Conservation (phyloP, 306 rosid genomes). For the Prunus padus region DNA sequence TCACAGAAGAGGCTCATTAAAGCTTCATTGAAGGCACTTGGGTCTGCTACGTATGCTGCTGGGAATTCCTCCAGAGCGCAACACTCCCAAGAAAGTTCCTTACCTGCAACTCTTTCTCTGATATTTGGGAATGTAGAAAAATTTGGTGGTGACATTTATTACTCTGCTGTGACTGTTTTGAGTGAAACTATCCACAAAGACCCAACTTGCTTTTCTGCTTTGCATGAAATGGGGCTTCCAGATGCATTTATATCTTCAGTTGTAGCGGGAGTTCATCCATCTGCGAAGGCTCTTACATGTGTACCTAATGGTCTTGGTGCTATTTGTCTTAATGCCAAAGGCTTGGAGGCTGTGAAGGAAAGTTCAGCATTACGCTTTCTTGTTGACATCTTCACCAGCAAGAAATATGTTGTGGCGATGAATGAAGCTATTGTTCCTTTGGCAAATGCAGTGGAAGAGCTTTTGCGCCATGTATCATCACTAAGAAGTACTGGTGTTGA, state of each 20-base stretch:
- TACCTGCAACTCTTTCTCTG: slow-evolving; percentile 66
- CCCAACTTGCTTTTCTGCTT: slow-evolving; percentile 75
- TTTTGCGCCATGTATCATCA: slow-evolving; percentile 85
- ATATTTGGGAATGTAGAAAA: slow-evolving; percentile 72
- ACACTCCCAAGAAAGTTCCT: slow-evolving; percentile 62
- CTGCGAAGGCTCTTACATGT: slow-evolving; percentile 85
- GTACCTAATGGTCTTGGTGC: slow-evolving; percentile 97
- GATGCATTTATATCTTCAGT: slow-evolving; percentile 87
- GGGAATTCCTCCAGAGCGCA: slow-evolving; percentile 68
- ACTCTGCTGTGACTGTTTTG: slow-evolving; percentile 95
- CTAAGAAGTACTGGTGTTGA: slow-evolving; percentile 87
- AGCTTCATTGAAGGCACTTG: slow-evolving; percentile 91
- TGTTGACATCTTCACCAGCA: slow-evolving; percentile 79
- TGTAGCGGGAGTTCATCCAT: slow-evolving; percentile 78
- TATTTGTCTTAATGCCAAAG: slow-evolving; percentile 88
- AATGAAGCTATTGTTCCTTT: slow-evolving; percentile 93
- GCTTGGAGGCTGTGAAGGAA: slow-evolving; percentile 84
- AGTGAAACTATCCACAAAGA: slow-evolving; percentile 98
- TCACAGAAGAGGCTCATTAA: slow-evolving; percentile 83
- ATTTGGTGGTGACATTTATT: slow-evolving; percentile 95
- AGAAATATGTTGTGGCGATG: slow-evolving; percentile 76
- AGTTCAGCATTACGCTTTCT: slow-evolving; percentile 67
- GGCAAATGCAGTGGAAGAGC: slow-evolving; percentile 95
- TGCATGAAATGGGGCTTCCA: slow-evolving; percentile 95
- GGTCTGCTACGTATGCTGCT: slow-evolving; percentile 88